These are phyloP conservation scores for Blastobotrys persicus DNA, from an alignment of 1,139 yeast genomes.

Conservation along the genomic window DNA sequence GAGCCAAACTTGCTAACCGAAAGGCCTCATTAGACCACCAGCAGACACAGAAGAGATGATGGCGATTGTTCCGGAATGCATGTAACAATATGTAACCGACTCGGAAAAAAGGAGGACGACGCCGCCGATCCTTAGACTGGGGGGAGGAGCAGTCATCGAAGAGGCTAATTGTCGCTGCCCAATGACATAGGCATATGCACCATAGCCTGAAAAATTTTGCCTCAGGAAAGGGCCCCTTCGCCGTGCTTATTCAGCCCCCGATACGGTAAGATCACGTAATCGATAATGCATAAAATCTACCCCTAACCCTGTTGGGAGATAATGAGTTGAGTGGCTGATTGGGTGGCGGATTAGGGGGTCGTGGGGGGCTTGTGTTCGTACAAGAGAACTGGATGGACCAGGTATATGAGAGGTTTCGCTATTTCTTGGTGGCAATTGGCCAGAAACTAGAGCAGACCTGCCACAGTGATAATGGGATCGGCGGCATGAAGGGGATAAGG, in stretches of 20 bases:
- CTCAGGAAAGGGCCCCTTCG: neutral
- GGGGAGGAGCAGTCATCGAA: too few species aligned
- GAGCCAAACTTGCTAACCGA: too few species aligned
- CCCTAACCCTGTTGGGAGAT: neutral
- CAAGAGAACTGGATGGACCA: too few species aligned
- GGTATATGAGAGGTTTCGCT: too few species aligned
- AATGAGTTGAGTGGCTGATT: too few species aligned
- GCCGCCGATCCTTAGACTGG: neutral
- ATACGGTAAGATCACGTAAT: neutral
- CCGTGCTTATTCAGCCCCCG: neutral
- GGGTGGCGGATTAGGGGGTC: too few species aligned
- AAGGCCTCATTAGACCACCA: too few species aligned
- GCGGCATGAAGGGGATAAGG: neutral
- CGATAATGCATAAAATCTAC: neutral
- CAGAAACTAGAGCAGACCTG: neutral
- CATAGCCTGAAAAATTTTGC: neutral
- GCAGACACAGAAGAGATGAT: too few species aligned
- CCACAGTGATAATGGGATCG: neutral
- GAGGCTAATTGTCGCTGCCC: neutral
- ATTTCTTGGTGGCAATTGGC: neutral
- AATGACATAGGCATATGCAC: neutral
- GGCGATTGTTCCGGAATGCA: neutral
- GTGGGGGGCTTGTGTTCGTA: too few species aligned
- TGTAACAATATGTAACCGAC: neutral
- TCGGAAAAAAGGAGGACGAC: neutral